These are phyloP conservation scores for Kwoniella sp. DNA, from an alignment of 768 basidiomycete species.

Conservation along the genomic window DNA sequence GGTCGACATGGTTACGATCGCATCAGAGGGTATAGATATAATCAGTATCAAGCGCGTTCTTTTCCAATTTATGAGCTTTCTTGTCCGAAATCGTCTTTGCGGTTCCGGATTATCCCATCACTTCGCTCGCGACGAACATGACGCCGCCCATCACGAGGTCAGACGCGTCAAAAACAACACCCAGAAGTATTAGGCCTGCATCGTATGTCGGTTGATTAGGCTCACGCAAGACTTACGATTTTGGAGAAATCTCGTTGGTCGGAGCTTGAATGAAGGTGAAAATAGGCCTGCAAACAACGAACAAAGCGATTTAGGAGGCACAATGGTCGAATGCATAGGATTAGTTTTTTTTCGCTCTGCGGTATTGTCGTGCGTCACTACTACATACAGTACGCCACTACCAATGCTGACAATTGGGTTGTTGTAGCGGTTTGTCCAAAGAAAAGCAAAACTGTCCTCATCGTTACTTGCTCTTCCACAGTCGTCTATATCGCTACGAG, in stretches of 20 bases:
- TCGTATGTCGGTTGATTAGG: neutral
- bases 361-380: neutral
- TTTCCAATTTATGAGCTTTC: no score
- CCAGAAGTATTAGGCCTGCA: no score
- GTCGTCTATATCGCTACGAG: neutral
- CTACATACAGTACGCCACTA: neutral
- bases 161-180: neutral
- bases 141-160: neutral
- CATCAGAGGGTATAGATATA: no score
- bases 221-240: neutral
- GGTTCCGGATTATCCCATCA: neutral
- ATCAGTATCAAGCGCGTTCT: no score
- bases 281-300: neutral
- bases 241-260: constrained; percentile 1
- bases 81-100: no score
- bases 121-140: constrained; percentile 1
- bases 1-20: constrained; percentile 8
- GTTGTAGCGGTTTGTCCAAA: no score
- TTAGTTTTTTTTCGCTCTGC: neutral
- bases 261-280: neutral
- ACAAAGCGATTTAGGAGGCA: neutral
- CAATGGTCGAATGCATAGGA: neutral
- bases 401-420: no score
- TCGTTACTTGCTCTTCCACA: neutral
- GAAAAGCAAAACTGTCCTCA: no score